Base-by-base conservation (phyloP, 1,139 yeast genomes). In the Saccharomyces pastorianus region DNA sequence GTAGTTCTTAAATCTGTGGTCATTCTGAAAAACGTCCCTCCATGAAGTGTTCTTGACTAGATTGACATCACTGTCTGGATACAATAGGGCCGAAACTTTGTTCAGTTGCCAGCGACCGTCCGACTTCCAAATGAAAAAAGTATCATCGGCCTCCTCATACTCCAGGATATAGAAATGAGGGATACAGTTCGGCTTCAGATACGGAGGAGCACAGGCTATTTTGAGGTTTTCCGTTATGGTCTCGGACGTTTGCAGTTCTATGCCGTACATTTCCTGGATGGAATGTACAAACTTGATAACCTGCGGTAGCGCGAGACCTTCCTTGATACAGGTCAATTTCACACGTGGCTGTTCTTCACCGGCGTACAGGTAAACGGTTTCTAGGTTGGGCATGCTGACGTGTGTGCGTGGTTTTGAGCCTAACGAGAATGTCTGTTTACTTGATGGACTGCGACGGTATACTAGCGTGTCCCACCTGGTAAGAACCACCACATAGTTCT, bases 221-320 rank as follows among this genome's bases (percentile, higher is more conserved):
- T 64, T 66, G 44, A 66, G 54, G 53, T 66, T 66, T 17, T 63
- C 66, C 5, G 70, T 65, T 29, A 65, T 64, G 5, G 69, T 66
- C 49, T 59, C 66, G 7, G 58, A 54, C 4, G 60, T 50, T n/a
- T 55, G 55, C 25, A 66, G 59, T 52, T 64, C 63, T 23, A 66
- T 51, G 38, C 61, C 55, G 47, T 61, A 64, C 7, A 55, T 53
- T 34, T 65, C 64, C 53, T 66, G 69, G 14, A 64, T 54, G 20
- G 57, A 46, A 26, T 59, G 58, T 26, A 66, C 55, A 53, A 58
- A 63, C 9, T 52, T 51, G 25, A 53, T 46, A n/a, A 66, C 50
- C 14, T 60, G 59, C 1, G 49, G 32, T 3, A 63, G 31, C 2
- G 49, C 42, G 23, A 49, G 51, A 29, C 60, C 62, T n/a, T 57